These are phyloP conservation scores for Sporobolomyces pararoseus DNA, from an alignment of 768 basidiomycete genomes.

Conservation along the genomic window DNA sequence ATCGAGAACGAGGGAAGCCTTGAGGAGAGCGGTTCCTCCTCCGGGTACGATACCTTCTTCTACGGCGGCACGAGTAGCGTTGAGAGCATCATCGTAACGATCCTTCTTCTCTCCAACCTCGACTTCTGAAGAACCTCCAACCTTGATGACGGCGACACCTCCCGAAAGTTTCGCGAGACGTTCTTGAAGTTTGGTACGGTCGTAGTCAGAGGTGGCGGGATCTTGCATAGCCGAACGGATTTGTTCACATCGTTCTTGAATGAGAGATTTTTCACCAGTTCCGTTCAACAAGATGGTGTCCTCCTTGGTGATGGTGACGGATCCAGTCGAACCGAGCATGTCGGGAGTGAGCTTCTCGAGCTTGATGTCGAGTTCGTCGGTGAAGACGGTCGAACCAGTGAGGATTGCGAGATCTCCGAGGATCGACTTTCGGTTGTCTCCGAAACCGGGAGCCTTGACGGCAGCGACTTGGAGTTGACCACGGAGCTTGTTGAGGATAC, in stretches of 20 bases:
- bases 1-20: slow-evolving; percentile 70
- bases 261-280: slow-evolving; percentile 80
- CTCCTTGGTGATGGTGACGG: slow-evolving; percentile 93
- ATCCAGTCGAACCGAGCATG: slow-evolving; percentile 83
- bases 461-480: slow-evolving; percentile 91
- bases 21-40: slow-evolving; percentile 73
- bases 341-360: slow-evolving; percentile 84
- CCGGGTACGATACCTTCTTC: slow-evolving; percentile 98
- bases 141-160: slow-evolving; percentile 97
- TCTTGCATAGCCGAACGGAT: slow-evolving; percentile 79
- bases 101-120: slow-evolving; percentile 99
- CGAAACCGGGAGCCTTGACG: slow-evolving; percentile 96
- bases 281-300: slow-evolving; percentile 96
- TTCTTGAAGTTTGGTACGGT: slow-evolving; percentile 91
- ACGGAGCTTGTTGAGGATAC: slow-evolving; percentile 98
- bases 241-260: slow-evolving; percentile 92
- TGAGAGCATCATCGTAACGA: slow-evolving; percentile 70
- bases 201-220: slow-evolving; percentile 82
- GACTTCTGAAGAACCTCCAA: slow-evolving; percentile 87
- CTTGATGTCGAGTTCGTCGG: slow-evolving; percentile 92
- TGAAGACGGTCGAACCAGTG: slow-evolving; percentile 96
- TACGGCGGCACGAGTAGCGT: slow-evolving; percentile 91
- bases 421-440: slow-evolving; percentile 98
- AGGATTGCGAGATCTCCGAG: slow-evolving; percentile 95
- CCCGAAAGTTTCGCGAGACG: slow-evolving; percentile 92